These are phyloP conservation scores for Physaria fendleri DNA, from an alignment of 345 rosid species.

Conservation along the genomic window DNA sequence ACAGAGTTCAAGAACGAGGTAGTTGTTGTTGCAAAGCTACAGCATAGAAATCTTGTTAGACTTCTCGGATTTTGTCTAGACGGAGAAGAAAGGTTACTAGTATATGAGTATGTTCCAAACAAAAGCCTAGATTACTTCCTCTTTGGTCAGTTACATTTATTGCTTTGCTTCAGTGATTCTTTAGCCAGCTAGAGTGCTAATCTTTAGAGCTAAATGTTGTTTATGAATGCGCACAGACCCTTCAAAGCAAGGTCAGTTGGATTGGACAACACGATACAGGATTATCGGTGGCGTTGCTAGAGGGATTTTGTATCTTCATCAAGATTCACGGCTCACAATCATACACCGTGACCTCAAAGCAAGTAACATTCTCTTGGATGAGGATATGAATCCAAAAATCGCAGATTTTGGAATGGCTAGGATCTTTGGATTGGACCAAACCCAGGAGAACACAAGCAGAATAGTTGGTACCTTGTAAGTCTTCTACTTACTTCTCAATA, in stretches of 20 bases:
- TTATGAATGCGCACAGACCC: slow-evolving; percentile 22
- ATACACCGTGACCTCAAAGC: slow-evolving; percentile 64
- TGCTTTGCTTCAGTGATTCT: not conserved
- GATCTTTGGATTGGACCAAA: slow-evolving; percentile 37
- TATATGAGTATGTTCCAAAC: slow-evolving; percentile 15
- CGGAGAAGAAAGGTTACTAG: slow-evolving; percentile 2
- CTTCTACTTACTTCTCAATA: not conserved
- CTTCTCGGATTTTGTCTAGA: slow-evolving; percentile 9
- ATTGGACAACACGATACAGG: slow-evolving; percentile 40
- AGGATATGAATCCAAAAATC: slow-evolving; percentile 48
- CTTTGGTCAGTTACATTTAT: slow-evolving; percentile 3
- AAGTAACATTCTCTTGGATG: slow-evolving; percentile 48
- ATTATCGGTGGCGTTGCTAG: slow-evolving; percentile 42
- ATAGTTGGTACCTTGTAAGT: slow-evolving; percentile 60
- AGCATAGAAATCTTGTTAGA: slow-evolving; percentile 18
- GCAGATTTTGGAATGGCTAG: slow-evolving; percentile 64
- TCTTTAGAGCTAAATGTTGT: not conserved
- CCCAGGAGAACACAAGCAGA: slow-evolving; percentile 34
- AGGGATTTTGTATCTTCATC: slow-evolving; percentile 38
- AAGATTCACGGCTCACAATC: slow-evolving; percentile 43
- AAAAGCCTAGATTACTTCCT: slow-evolving; percentile 23
- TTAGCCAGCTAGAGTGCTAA: not conserved
- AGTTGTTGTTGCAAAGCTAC: slow-evolving; percentile 18
- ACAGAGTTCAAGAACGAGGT: slow-evolving; percentile 22
- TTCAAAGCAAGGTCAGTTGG: slow-evolving; percentile 17